Evolutionary conservation across 1,284 basidiomycete species (phyloP).

Genomic region (Pterulicium gracile): DNA sequence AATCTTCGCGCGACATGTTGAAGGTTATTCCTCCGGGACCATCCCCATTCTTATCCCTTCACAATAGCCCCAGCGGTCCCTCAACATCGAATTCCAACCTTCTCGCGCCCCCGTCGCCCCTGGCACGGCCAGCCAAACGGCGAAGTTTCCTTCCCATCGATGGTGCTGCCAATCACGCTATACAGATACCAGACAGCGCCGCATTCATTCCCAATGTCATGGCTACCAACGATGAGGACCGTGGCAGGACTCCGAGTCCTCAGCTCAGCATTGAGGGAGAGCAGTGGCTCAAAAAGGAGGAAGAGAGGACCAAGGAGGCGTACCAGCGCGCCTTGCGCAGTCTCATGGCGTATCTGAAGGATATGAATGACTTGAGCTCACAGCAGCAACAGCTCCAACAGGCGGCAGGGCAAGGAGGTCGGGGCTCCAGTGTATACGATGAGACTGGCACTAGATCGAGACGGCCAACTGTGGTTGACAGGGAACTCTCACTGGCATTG

Average conservation of each 20-base stretch:
- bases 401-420: slow-evolving; percentile 41
- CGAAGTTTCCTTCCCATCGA: slow-evolving; percentile 82
- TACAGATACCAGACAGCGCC: slow-evolving; percentile 51
- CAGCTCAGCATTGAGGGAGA: slow-evolving; percentile 27
- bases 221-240: slow-evolving; percentile 34
- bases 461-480: slow-evolving; percentile 51
- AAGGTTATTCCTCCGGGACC: slow-evolving; percentile 10
- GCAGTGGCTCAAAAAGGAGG: slow-evolving; percentile 46
- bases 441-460: slow-evolving; percentile 41
- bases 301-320: slow-evolving; percentile 57
- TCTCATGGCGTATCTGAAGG: slow-evolving; percentile 90
- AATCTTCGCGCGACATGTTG: slow-evolving; percentile 15
- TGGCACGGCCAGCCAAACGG: slow-evolving; percentile 51
- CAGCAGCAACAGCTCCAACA: slow-evolving; percentile 37
- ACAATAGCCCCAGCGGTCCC: slow-evolving; percentile 1
- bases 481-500: slow-evolving; percentile 33
- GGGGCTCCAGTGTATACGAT: slow-evolving; percentile 18
- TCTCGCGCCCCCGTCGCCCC: slow-evolving; percentile 34
- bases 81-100: slow-evolving; percentile 18
- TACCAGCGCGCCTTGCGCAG: slow-evolving; percentile 74
- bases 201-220: slow-evolving; percentile 46
- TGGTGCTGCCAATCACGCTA: slow-evolving; percentile 36
- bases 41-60: slow-evolving; percentile 14
- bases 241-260: slow-evolving; percentile 32
- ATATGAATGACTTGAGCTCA: slow-evolving; percentile 82